These are phyloP conservation scores for Akanthomyces muscarius DNA, from an alignment of 2,329 filamentous ascomycete species.

Conservation along the genomic window DNA sequence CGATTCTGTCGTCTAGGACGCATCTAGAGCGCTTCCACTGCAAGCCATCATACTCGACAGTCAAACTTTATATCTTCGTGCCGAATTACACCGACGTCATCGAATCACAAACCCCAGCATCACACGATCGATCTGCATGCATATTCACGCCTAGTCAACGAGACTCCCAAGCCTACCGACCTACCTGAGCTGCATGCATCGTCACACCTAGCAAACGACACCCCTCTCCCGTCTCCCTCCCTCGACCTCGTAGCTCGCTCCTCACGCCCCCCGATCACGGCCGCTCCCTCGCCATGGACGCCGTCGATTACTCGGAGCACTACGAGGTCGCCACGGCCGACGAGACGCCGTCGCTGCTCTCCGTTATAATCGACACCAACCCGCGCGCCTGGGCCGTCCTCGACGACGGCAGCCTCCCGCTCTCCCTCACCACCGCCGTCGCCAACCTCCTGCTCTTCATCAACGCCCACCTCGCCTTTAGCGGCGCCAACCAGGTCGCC, in stretches of 20 bases:
- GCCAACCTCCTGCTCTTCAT: slow-evolving; percentile 91
- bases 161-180: neutral
- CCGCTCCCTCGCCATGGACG: slow-evolving; percentile 42
- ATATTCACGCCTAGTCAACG: neutral
- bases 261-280: neutral
- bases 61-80: too few relatives aligned
- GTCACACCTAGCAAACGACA: neutral
- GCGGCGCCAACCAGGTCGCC: slow-evolving; percentile 88
- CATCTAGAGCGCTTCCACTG: neutral
- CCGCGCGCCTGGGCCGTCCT: slow-evolving; percentile 89
- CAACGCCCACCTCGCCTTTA: slow-evolving; percentile 92
- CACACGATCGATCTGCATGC: neutral
- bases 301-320: slow-evolving; percentile 56
- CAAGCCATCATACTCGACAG: neutral
- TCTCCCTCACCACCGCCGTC: slow-evolving; percentile 79
- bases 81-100: neutral
- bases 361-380: slow-evolving; percentile 93
- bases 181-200: neutral
- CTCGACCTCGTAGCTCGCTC: slow-evolving; percentile 20
- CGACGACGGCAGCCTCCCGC: slow-evolving; percentile 61
- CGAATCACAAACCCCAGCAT: neutral
- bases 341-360: slow-evolving; percentile 74
- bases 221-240: neutral
- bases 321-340: slow-evolving; percentile 53
- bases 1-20: neutral